Percentiles rank a stretch among this genome's conserved stretches.
Evolutionary conservation across 148 eudicot genomes (phyloP).

Genomic region (Rhododendron molle): DNA sequence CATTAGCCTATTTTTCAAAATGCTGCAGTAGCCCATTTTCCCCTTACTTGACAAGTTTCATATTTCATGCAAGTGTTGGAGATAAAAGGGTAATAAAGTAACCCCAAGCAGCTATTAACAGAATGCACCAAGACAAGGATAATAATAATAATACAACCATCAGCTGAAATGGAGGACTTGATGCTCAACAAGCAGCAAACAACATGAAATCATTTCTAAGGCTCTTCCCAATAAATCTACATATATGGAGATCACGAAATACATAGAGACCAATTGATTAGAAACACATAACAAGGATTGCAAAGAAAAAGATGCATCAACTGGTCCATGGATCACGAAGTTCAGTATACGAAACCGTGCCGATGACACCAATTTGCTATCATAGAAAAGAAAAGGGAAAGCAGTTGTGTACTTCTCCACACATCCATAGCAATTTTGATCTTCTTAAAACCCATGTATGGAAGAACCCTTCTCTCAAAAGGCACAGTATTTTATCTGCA

Average conservation of each 20-base stretch:
- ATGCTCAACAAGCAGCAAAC: not conserved
- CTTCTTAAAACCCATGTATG: not conserved
- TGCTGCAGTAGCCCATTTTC: not conserved
- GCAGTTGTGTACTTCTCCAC: not conserved
- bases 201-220: not conserved
- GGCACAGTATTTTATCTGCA: not conserved
- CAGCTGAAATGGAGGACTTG: not conserved
- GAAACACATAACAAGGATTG: not conserved
- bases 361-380: not conserved
- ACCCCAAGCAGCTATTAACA: not conserved
- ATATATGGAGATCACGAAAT: not conserved
- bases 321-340: not conserved
- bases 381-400: not conserved
- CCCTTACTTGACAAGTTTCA: not conserved
- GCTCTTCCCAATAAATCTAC: not conserved
- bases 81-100: not conserved
- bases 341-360: not conserved
- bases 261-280: not conserved
- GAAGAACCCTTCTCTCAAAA: not conserved
- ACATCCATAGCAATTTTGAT: not conserved
- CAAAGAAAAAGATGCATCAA: not conserved
- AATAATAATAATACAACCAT: not conserved
- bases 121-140: not conserved
- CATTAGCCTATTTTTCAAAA: not conserved
- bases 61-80: not conserved